Evolutionary conservation across 495 filamentous ascomycete genomes (phyloP).

Genomic region (Patellaria atrata): DNA sequence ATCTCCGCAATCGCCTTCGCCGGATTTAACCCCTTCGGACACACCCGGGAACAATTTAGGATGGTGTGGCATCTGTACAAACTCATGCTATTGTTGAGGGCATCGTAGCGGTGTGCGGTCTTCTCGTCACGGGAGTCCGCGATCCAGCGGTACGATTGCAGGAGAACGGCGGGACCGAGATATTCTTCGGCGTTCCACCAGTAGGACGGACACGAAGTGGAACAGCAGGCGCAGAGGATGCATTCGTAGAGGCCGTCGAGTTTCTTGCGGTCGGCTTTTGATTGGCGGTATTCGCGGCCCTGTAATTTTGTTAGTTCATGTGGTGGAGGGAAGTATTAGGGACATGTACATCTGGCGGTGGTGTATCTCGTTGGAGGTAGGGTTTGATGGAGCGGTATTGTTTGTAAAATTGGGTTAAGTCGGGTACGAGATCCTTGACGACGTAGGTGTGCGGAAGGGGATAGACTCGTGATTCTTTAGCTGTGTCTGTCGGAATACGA

Average conservation of each 20-base stretch:
- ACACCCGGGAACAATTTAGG: conserved; percentile 91
- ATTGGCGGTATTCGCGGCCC: conserved; percentile 84
- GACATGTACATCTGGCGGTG: conserved; percentile 53
- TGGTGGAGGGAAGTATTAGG: neutral
- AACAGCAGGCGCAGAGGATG: conserved; percentile 99
- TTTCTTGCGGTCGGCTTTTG: conserved; percentile 80
- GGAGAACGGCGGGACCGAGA: conserved; percentile 86
- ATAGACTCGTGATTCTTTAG: conserved; percentile 83
- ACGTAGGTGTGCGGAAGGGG: conserved; percentile 97
- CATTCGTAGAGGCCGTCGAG: conserved; percentile 98
- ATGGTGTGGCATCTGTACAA: conserved; percentile 98
- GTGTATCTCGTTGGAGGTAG: conserved; percentile 79
- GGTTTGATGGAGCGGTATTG: conserved; percentile 99
- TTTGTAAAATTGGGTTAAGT: conserved; percentile 98
- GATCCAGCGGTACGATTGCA: conserved; percentile 95
- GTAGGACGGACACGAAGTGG: conserved; percentile 93
- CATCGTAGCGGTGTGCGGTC: conserved; percentile 70
- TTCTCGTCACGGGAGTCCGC: conserved; percentile 84
- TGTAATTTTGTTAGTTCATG: conserved; percentile 22
- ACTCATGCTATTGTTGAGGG: conserved; percentile 95
- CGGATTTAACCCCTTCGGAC: conserved; percentile 96
- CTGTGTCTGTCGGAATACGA: conserved; percentile 78
- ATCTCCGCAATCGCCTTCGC: conserved; percentile 89
- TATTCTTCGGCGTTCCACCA: conserved; percentile 99
- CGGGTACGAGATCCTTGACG: conserved; percentile 95